phyloP scores from a whole-genome alignment of 2,329 filamentous ascomycete species.

The Colletotrichum gloeosporioides region DNA sequence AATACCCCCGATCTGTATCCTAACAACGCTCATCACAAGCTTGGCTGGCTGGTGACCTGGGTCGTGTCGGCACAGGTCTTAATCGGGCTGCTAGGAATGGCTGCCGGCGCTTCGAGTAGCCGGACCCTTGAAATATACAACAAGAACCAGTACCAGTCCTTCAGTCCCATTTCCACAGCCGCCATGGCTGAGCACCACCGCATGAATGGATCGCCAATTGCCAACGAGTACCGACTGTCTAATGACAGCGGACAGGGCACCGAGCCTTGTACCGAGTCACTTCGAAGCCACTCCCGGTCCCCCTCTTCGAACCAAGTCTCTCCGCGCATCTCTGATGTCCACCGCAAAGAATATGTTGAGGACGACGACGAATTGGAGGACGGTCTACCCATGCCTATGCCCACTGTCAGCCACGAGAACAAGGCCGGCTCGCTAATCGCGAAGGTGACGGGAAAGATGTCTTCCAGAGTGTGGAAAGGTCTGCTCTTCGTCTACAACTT shows the following conservation, averaged over 20 bases:
- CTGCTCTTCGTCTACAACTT: slow-evolving; percentile 67
- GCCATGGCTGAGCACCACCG: slow-evolving; percentile 58
- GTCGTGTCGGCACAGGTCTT: slow-evolving; percentile 73
- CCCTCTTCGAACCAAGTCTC: slow-evolving; percentile 56
- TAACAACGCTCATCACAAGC: slow-evolving; percentile 85
- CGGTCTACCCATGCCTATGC: slow-evolving; percentile 46
- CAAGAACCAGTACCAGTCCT: slow-evolving; percentile 58
- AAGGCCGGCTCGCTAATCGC: slow-evolving; percentile 49
- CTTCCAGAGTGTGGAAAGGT: slow-evolving; percentile 60
- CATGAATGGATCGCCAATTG: slow-evolving; percentile 24
- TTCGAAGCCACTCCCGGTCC: slow-evolving; percentile 69
- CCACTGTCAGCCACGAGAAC: slow-evolving; percentile 37
- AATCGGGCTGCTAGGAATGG: slow-evolving; percentile 68
- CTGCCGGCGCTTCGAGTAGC: slow-evolving; percentile 45
- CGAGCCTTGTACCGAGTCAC: slow-evolving; percentile 70
- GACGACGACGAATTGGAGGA: slow-evolving; percentile 46
- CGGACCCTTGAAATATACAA: not conserved
- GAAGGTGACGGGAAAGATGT: slow-evolving; percentile 61
- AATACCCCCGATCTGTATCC: slow-evolving; percentile 86
- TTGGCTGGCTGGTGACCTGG: slow-evolving; percentile 84
- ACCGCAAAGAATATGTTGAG: slow-evolving; percentile 53
- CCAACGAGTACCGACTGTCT: slow-evolving; percentile 60
- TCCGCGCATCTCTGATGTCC: not conserved
- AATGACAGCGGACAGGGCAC: slow-evolving; percentile 79
- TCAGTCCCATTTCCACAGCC: slow-evolving; percentile 66